A percentile compares a stretch with the other conserved stretches of the same genome.
Conservation (phyloP, 1,284 basidiomycete species). For the Naganishia albida region DNA sequence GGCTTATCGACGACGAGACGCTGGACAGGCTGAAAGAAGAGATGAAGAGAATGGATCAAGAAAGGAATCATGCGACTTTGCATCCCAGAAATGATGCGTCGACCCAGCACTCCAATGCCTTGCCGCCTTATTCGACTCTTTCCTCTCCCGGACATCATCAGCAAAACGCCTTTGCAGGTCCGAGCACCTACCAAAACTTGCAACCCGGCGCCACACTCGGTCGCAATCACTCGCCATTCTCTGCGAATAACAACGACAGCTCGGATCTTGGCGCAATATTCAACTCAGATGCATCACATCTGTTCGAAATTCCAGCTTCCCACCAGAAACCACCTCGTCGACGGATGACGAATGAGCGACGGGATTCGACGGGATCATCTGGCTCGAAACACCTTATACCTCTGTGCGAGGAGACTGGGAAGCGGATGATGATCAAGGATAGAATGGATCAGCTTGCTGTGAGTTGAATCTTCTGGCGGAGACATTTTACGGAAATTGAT, state of each 20-base stretch:
- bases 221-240: neutral
- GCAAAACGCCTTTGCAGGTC: neutral
- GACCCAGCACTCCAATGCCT: neutral
- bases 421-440: conserved; percentile 24
- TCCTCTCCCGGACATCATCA: neutral
- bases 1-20: conserved; percentile 16
- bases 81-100: neutral
- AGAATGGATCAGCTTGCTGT: conserved; percentile 33
- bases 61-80: conserved; percentile 1
- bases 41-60: conserved; percentile 25
- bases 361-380: conserved; percentile 15
- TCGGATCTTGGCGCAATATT: neutral
- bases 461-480: neutral
- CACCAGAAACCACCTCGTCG: conserved; percentile 5
- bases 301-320: neutral
- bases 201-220: neutral
- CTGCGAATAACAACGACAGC: neutral
- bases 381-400: conserved; percentile 18
- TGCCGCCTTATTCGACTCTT: neutral
- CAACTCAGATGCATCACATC: conserved; percentile 19
- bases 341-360: neutral
- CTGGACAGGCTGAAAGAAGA: conserved; percentile 22
- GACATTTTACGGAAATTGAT: neutral
- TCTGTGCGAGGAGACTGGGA: conserved; percentile 28
- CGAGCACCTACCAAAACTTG: neutral